These are phyloP conservation scores for Balansia obtecta DNA, from an alignment of 2,329 filamentous ascomycete species.

Conservation along the genomic window DNA sequence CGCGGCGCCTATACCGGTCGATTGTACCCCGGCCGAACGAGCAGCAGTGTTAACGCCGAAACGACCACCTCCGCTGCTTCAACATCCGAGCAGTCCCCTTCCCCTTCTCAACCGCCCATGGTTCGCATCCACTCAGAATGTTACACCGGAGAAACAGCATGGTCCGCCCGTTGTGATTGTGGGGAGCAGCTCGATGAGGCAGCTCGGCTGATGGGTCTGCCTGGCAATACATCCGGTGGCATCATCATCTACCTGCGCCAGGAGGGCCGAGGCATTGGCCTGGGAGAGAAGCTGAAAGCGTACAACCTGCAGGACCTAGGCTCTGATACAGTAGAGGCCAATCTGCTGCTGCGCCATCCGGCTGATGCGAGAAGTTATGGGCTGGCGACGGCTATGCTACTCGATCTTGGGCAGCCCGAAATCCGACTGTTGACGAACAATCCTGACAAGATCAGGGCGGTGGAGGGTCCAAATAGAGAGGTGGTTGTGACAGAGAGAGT, in stretches of 20 bases:
- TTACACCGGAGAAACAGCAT: constrained; percentile 96
- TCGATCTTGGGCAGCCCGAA: constrained; percentile 68
- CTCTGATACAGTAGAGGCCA: constrained; percentile 95
- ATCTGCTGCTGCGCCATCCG: constrained; percentile 78
- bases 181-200: constrained; percentile 97
- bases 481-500: constrained; percentile 81
- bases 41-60: constrained; percentile 40
- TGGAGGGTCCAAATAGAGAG: constrained; percentile 84
- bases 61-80: not conserved
- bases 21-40: constrained; percentile 72
- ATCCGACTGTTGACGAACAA: constrained; percentile 89
- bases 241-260: constrained; percentile 94
- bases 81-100: constrained; percentile 1
- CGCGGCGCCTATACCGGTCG: constrained; percentile 84
- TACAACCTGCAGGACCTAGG: constrained; percentile 96
- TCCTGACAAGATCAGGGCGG: constrained; percentile 87
- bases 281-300: constrained; percentile 92
- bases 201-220: constrained; percentile 78
- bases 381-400: constrained; percentile 87
- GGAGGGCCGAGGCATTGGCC: constrained; percentile 88
- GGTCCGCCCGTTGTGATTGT: constrained; percentile 95
- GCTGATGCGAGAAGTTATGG: constrained; percentile 93
- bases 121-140: constrained; percentile 97
- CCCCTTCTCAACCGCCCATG: constrained; percentile 39
- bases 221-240: constrained; percentile 52